Conservation (phyloP, 129 eudicot species). For the Mikania micrantha region DNA sequence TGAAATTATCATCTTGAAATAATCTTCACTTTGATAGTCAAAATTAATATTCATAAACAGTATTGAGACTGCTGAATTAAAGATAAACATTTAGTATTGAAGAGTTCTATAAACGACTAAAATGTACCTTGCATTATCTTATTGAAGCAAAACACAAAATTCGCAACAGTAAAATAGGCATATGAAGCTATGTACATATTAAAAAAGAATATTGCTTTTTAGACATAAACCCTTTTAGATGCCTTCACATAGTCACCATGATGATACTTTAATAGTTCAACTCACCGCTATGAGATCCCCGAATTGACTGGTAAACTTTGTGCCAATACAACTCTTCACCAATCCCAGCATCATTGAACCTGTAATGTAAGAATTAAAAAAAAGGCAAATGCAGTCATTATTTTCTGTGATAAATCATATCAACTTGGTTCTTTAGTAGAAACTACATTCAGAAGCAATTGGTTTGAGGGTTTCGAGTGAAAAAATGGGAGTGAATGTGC, state of each 20-base stretch:
- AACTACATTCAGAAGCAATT: neutral
- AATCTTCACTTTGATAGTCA: no score
- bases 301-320: constrained; percentile 89
- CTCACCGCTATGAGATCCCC: constrained; percentile 80
- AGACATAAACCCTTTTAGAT: neutral
- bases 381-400: neutral
- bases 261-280: neutral
- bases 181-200: neutral
- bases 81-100: no score
- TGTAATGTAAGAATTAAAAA: constrained; percentile 13
- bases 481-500: neutral
- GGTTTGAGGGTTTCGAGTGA: neutral
- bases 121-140: no score
- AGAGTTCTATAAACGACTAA: no score
- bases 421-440: neutral
- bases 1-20: neutral
- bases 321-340: constrained; percentile 86
- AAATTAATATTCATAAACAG: no score
- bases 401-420: neutral
- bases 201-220: neutral
- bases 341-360: constrained; percentile 70
- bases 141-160: no score
- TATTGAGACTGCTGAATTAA: no score
- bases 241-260: neutral
- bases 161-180: no score